Evolutionary conservation across 179 eudicot genomes (phyloP).

Genomic region (Heliamphora pulchella): DNA sequence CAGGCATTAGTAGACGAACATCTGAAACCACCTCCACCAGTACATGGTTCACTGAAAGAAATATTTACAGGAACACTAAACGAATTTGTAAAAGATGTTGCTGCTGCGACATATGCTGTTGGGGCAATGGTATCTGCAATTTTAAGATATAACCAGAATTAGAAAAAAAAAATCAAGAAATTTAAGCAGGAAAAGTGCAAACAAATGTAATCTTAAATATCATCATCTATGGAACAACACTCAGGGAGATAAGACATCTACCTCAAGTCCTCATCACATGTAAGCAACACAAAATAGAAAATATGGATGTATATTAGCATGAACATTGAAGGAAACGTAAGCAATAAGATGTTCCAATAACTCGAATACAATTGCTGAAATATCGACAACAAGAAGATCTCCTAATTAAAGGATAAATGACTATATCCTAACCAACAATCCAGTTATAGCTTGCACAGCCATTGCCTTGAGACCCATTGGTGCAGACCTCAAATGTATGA

Average conservation of each 20-base stretch:
- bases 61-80: conserved; percentile 50
- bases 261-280: too few relatives aligned
- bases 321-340: neutral
- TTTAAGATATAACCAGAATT: neutral
- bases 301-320: neutral
- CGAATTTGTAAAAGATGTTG: conserved; percentile 55
- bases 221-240: too few relatives aligned
- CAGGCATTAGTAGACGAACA: conserved; percentile 65
- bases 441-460: conserved; percentile 73
- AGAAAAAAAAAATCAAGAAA: neutral
- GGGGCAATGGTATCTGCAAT: conserved; percentile 75
- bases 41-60: conserved; percentile 76
- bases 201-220: neutral
- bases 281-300: too few relatives aligned
- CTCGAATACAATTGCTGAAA: neutral
- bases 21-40: conserved; percentile 66
- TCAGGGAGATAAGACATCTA: too few relatives aligned
- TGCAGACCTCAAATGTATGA: conserved; percentile 68
- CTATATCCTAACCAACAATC: conserved; percentile 59
- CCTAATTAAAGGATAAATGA: neutral
- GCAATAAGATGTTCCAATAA: neutral
- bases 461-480: conserved; percentile 36
- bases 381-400: neutral
- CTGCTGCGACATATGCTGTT: conserved; percentile 61
- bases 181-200: neutral